Evolutionary conservation across 2,329 filamentous ascomycete genomes (phyloP).

Genomic region (Alternaria arbusti): DNA sequence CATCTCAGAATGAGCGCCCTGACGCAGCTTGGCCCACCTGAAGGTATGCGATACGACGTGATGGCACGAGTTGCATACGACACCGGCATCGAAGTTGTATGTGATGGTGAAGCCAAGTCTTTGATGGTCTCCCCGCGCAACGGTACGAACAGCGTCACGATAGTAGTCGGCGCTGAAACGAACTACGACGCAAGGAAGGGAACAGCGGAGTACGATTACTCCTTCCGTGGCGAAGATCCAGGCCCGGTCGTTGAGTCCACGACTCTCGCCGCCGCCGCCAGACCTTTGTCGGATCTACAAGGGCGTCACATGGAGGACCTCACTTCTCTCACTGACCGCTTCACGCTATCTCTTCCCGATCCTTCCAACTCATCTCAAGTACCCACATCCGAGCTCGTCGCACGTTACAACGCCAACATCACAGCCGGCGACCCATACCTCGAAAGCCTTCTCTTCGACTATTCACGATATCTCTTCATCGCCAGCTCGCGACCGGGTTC

Average conservation of each 20-base stretch:
- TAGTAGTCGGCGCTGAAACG: conserved; percentile 56
- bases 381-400: conserved; percentile 48
- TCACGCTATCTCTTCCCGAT: conserved; percentile 57
- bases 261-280: conserved; percentile 43
- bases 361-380: conserved; percentile 47
- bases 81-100: conserved; percentile 19
- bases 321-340: conserved; percentile 46
- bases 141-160: conserved; percentile 34
- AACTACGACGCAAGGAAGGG: conserved; percentile 61
- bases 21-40: conserved; percentile 50
- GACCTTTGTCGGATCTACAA: conserved; percentile 42
- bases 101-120: conserved; percentile 9
- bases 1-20: conserved; percentile 26
- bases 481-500: conserved; percentile 58
- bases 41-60: conserved; percentile 56
- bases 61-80: conserved; percentile 39
- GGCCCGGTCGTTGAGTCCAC: conserved; percentile 45
- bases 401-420: conserved; percentile 32
- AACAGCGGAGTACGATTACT: conserved; percentile 52
- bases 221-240: conserved; percentile 59
- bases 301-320: conserved; percentile 53
- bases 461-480: conserved; percentile 62
- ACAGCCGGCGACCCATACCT: conserved; percentile 58
- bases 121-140: conserved; percentile 13
- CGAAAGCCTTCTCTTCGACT: conserved; percentile 61